Evolutionary conservation across 108 stramenopile species (phyloP).

Genomic region (Discostella pseudostelligera): DNA sequence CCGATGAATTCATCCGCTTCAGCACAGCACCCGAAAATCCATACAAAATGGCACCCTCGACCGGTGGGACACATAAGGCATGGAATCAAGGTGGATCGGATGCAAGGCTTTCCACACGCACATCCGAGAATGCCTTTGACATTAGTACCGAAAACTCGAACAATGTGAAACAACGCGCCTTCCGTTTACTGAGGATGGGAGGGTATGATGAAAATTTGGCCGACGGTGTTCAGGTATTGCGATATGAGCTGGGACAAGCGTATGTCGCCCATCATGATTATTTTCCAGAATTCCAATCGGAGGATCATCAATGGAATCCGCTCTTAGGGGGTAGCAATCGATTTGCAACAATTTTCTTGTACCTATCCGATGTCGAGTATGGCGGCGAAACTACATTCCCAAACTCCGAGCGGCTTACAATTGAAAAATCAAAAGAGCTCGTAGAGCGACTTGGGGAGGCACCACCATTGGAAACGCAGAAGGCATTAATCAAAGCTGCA

Average conservation of each 20-base stretch:
- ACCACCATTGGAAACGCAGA: slow-evolving; percentile 30
- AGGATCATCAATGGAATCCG: slow-evolving; percentile 51
- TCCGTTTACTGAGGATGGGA: slow-evolving; percentile 50
- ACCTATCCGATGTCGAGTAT: slow-evolving; percentile 64
- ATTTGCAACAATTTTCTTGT: slow-evolving; percentile 71
- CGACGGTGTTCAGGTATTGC: slow-evolving; percentile 69
- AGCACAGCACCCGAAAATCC: slow-evolving; percentile 41
- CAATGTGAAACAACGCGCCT: slow-evolving; percentile 44
- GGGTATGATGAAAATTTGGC: slow-evolving; percentile 53
- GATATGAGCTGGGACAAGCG: slow-evolving; percentile 60
- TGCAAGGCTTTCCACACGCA: slow-evolving; percentile 44
- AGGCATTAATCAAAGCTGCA: slow-evolving; percentile 32
- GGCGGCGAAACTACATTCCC: slow-evolving; percentile 80
- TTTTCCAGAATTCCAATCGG: slow-evolving; percentile 30
- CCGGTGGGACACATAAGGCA: slow-evolving; percentile 47
- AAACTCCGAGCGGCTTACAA: slow-evolving; percentile 25
- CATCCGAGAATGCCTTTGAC: slow-evolving; percentile 53
- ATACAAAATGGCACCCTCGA: slow-evolving; percentile 46
- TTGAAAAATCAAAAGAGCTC: slow-evolving; percentile 49
- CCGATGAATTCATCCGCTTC: slow-evolving; percentile 34
- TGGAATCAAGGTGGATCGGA: slow-evolving; percentile 43
- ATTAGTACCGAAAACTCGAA: slow-evolving; percentile 22
- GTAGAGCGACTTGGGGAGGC: slow-evolving; percentile 43
- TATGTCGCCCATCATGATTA: slow-evolving; percentile 73
- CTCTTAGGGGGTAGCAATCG: slow-evolving; percentile 64